phyloP scores from a whole-genome alignment of 495 filamentous ascomycete genomes.

The Neurospora sp. region DNA sequence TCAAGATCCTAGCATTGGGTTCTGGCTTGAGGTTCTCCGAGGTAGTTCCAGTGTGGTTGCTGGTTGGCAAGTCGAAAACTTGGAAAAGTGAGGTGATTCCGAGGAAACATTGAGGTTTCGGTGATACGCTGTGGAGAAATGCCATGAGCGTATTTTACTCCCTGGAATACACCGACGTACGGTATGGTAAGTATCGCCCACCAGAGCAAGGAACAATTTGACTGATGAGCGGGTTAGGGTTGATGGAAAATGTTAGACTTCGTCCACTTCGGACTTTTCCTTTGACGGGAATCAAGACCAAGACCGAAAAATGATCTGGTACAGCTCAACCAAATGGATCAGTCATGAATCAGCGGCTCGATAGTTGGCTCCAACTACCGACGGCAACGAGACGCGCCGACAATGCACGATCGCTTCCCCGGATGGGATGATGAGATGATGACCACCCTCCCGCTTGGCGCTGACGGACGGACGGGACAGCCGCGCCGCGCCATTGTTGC shows the following conservation, averaged over 20 bases:
- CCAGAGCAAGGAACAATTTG: neutral
- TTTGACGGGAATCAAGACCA: neutral
- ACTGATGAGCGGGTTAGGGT: neutral
- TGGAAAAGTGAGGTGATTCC: neutral
- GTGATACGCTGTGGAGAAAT: neutral
- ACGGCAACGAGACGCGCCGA: neutral
- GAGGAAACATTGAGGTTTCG: neutral
- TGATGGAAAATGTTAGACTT: neutral
- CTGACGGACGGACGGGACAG: neutral
- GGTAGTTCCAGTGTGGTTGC: neutral
- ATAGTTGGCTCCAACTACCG: neutral
- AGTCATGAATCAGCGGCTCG: neutral
- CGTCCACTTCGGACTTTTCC: neutral
- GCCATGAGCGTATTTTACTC: neutral
- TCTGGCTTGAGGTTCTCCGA: neutral
- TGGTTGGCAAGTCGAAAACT: neutral
- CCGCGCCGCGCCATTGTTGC: neutral
- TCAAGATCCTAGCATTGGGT: neutral
- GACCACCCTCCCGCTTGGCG: neutral
- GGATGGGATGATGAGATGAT: neutral
- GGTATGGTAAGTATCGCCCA: neutral
- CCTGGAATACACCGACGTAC: neutral
- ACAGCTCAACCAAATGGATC: neutral
- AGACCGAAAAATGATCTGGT: neutral
- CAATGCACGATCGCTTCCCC: neutral